These are phyloP conservation scores for Aspergillus ustus DNA, from an alignment of 2,329 filamentous ascomycete species.

Conservation along the genomic window DNA sequence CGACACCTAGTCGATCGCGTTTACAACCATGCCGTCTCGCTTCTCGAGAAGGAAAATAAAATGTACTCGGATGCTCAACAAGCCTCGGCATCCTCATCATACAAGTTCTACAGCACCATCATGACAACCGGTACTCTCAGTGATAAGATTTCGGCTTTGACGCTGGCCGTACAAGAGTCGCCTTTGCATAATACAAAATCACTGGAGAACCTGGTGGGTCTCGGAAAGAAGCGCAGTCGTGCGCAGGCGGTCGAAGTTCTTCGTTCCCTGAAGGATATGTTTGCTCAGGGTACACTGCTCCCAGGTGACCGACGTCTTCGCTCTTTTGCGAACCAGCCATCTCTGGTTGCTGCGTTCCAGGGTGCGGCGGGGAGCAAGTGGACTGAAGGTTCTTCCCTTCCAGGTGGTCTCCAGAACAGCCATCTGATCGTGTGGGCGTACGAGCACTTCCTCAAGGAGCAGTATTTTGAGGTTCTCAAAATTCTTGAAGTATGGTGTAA, in stretches of 20 bases:
- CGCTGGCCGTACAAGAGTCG: constrained; percentile 92
- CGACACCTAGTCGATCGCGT: constrained; percentile 60
- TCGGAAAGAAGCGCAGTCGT: constrained; percentile 93
- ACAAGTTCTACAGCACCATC: constrained; percentile 96
- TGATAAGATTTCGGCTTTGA: constrained; percentile 95
- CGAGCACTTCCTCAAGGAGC: constrained; percentile 93
- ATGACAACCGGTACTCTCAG: constrained; percentile 96
- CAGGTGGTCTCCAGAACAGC: constrained; percentile 71
- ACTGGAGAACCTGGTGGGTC: constrained; percentile 77
- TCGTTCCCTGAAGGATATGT: constrained; percentile 88
- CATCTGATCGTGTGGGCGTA: constrained; percentile 89
- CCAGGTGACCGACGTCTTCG: constrained; percentile 81
- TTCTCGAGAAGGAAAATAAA: constrained; percentile 78
- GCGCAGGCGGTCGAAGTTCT: constrained; percentile 92
- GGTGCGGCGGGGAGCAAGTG: constrained; percentile 63
- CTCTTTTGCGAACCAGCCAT: constrained; percentile 79
- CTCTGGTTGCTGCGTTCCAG: constrained; percentile 72
- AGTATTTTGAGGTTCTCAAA: constrained; percentile 92
- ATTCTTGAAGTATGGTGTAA: constrained; percentile 90
- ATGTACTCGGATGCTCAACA: constrained; percentile 74
- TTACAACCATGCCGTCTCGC: constrained; percentile 69
- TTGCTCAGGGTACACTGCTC: constrained; percentile 84
- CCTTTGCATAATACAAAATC: constrained; percentile 90
- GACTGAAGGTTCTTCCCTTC: constrained; percentile 71
- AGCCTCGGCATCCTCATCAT: constrained; percentile 78